Base-by-base conservation (phyloP, 2,329 filamentous ascomycete species). In the Hypoxylon sp. region DNA sequence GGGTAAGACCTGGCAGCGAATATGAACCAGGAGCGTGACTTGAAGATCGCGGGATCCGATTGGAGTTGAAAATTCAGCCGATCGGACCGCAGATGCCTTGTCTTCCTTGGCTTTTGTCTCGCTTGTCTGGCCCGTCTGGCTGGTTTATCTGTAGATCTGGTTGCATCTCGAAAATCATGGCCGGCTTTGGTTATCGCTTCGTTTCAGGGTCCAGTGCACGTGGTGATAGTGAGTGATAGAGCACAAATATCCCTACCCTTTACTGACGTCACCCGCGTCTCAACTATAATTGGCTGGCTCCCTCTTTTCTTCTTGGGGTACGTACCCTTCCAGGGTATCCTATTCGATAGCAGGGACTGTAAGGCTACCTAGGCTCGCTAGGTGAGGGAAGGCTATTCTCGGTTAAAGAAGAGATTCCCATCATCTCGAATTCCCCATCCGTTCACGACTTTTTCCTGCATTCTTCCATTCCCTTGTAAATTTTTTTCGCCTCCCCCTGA, bases 181-280 rank as follows among this genome's bases (percentile, higher is more conserved):
- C 67, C 62, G 24, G 55, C 24, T 64, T 55, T 47, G 52, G 63
- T 49, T 65, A 65, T 68, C 62, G 57, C 49, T 56, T 49, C 48
- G 68, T 68, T 69, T 68, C 67, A 66, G 55, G 37, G 50, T 59
- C 51, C 33, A 40, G 43, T 18, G 60, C 69, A 71, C 69, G 69
- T 71, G 69, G 60, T 68, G 67, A 69, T 69, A 70, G 15, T 68
- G 60, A 68, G 60, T 68, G 67, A 69, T 69, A 70, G 15, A 69
- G 60, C 35, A 20, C 9, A 31, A 55, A 48, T 37, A 49, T 49
- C 41, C 49, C 11, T 35, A 26, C 38, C 11, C 9, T 49, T 37
- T 18, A 4, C 52, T 68, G 65, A 68, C 65, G 67, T 68, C 62
- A 67, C 52, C 31, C 8, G n/a, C 20, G 11, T 24, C 7, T 40